Base-by-base conservation (phyloP, 1,139 yeast species). In the Pichia sp. region DNA sequence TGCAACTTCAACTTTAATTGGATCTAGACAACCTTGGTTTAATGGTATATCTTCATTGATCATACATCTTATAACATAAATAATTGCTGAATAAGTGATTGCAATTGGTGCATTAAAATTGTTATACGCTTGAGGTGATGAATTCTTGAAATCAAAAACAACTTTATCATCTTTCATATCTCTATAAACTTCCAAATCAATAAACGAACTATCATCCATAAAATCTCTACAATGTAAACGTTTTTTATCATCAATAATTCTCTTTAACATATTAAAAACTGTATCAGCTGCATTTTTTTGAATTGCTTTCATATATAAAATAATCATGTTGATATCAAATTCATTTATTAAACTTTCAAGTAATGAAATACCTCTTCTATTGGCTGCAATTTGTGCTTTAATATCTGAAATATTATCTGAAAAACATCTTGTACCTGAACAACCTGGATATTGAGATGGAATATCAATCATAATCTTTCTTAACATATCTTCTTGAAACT, bases 351-450 rank as follows among this genome's bases (percentile, higher is more conserved):
- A 66, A 33, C 72, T 70, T 25, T 69, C 70, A 54, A 82, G 67
- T 50, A 82, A 67, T 43, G 70, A 67, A 53, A 81, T 80, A 42
- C 87, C 87, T 61, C 78, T 79, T 62, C 79, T 80, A 61, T 82
- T 82, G 25, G 87, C 83, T 3, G 87, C 85, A 56, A 82, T 76
- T 60, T 81, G 85, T 0, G 87, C 87, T 62, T 81, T 81, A 54
- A 82, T 62, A 60, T 82, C 87, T 9, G 83, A 74, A 19, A 82
- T 65, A 53, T 81, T 80, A 64, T 83, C 87, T 30, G 73, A 71
- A 36, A 81, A 65, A 53, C 80, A 75, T 60, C 87, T 73, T 0
- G 86, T 73, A 34, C 87, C 87, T 29, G 81, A 75, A 59, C 83
- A 79, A 3, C 83, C 84, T 39, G 80, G 78, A 52, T 68, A 75